Evolutionary conservation across 2,329 filamentous ascomycete species (phyloP), one percentile per base, ranked within the genome.

Genomic region (Raffaelea albimanens): DNA sequence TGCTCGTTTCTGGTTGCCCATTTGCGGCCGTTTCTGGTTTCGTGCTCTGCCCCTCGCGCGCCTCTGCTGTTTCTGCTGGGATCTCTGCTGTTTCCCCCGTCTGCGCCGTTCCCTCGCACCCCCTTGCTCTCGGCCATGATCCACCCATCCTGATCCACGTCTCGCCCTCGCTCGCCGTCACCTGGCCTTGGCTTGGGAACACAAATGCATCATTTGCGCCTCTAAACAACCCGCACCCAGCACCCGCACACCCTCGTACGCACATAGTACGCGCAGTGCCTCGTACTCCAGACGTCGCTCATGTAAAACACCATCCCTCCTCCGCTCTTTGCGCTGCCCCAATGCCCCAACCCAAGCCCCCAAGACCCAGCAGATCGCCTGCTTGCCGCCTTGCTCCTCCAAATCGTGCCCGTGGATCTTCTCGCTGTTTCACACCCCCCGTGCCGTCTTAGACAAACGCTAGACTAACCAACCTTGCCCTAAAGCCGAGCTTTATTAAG

Each of bases 401-500:
- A 10, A 29, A 5, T 18, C 3, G 11, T 18, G 10, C 41, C n/a
- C 18, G 11, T 42, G 40, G 11, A 5, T 29, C n/a, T 25, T 20
- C n/a, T 29, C n/a, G n/a, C n/a, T n/a, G n/a, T n/a, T n/a, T 16
- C 39, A 18, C 16, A 36, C 21, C 3, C 40, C 21, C 19, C 16
- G 9, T 38, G 21, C 34, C 29, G 40, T 25, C 47, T 42, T 40
- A 39, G 47, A 25, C 47, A 21, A 16, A 36, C 44, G 41, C 48
- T 50, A 50, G 41, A 9, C 19, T 44, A 23, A 39, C 14, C 44
- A 43, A 29, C 31, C 31, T 34, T 41, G 22, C 47, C 40, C 31
- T 39, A 52, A 50, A 46, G 44, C 48, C 45, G 45, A 39, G 33
- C 44, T 34, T 44, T 36, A 22, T 49, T 33, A 46, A 44, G 50